Evolutionary conservation across 2,329 filamentous ascomycete species (phyloP).

Genomic region (Aspergillus tamarii): DNA sequence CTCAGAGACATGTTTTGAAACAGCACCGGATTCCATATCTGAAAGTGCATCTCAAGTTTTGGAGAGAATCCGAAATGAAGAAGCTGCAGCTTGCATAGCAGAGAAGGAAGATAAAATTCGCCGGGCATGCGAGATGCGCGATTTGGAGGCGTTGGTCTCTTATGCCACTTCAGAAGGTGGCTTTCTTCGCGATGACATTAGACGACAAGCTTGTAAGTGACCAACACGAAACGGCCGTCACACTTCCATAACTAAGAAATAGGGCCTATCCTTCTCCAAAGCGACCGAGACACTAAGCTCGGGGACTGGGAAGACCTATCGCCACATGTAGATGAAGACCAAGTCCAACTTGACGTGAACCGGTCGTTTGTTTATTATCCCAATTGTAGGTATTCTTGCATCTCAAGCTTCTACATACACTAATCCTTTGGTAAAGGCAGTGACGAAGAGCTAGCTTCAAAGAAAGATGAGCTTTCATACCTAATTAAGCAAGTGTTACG

Average conservation of each 20-base stretch:
- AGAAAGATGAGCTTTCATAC: slow-evolving; percentile 75
- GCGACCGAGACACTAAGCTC: slow-evolving; percentile 28
- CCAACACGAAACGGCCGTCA: background rate
- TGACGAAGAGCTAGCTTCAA: slow-evolving; percentile 67
- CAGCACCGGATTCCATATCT: slow-evolving; percentile 6
- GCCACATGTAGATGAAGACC: slow-evolving; percentile 82
- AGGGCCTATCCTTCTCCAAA: slow-evolving; percentile 57
- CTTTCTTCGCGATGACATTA: slow-evolving; percentile 67
- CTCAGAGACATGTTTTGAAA: background rate
- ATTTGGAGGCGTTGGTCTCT: slow-evolving; percentile 59
- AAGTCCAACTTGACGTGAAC: slow-evolving; percentile 90
- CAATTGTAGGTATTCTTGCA: slow-evolving; percentile 58
- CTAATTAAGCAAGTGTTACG: slow-evolving; percentile 83
- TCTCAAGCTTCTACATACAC: background rate
- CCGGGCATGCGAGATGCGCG: slow-evolving; percentile 62
- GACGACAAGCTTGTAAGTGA: slow-evolving; percentile 75
- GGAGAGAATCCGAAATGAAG: slow-evolving; percentile 7
- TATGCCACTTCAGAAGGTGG: slow-evolving; percentile 69
- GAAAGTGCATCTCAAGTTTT: slow-evolving; percentile 4
- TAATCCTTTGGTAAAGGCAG: slow-evolving; percentile 57
- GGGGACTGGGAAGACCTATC: slow-evolving; percentile 65
- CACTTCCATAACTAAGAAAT: slow-evolving; percentile 18
- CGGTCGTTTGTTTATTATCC: slow-evolving; percentile 98
- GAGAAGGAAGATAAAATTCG: slow-evolving; percentile 55
- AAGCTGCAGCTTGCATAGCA: slow-evolving; percentile 12